phyloP scores from a whole-genome alignment of 345 rosid genomes.

The Eucalyptus urophylla region DNA sequence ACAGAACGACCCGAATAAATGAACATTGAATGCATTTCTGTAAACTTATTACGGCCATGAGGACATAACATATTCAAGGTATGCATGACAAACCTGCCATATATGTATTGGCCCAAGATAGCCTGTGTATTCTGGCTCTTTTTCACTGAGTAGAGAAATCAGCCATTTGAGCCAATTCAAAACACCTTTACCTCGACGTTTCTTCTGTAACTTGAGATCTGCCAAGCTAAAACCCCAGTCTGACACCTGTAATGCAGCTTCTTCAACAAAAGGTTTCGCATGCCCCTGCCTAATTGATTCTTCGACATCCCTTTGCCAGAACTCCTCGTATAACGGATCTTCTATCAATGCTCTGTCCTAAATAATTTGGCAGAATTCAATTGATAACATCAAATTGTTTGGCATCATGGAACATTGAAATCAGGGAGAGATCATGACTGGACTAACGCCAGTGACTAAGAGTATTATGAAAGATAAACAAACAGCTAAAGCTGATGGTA shows the following conservation, averaged over 20 bases:
- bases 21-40: neutral
- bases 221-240: constrained; percentile 63
- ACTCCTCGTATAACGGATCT: constrained; percentile 62
- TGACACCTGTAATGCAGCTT: constrained; percentile 51
- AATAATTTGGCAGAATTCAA: neutral
- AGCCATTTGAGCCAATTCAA: constrained; percentile 23
- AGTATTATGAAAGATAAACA: neutral
- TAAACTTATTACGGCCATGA: neutral
- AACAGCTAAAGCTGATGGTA: neutral
- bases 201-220: constrained; percentile 48
- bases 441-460: neutral
- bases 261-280: constrained; percentile 56
- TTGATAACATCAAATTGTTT: neutral
- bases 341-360: constrained; percentile 59
- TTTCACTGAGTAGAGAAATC: constrained; percentile 14
- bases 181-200: constrained; percentile 27
- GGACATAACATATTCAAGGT: neutral
- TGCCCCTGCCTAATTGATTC: constrained; percentile 55
- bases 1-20: neutral
- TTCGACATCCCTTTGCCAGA: constrained; percentile 72
- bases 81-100: constrained; percentile 47
- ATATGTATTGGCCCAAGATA: constrained; percentile 64
- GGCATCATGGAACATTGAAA: neutral
- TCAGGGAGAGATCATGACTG: neutral
- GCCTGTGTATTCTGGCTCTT: constrained; percentile 38